A percentile compares a stretch with the other conserved stretches of the same genome.
phyloP scores from a whole-genome alignment of 129 eudicot genomes.

The Pseudognaphalium luteoalbum region DNA sequence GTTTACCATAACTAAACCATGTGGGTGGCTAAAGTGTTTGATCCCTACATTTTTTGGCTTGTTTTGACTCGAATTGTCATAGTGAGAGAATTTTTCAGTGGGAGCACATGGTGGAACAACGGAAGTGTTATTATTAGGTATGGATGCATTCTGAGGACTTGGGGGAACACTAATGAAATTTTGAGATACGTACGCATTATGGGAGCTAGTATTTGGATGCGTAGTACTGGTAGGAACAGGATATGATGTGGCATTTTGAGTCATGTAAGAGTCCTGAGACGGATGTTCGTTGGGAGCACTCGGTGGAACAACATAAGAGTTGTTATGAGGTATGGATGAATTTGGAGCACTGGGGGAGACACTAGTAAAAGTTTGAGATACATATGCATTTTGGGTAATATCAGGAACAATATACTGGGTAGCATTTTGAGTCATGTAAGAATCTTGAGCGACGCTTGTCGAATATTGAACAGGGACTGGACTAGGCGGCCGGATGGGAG shows the following conservation, averaged over 20 bases:
- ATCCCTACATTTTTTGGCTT: slow-evolving; percentile 11
- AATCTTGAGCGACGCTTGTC: slow-evolving; percentile 11
- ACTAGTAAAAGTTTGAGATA: slow-evolving; percentile 24
- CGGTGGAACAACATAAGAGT: slow-evolving; percentile 11
- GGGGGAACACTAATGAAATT: slow-evolving; percentile 4
- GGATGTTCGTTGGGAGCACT: slow-evolving; percentile 20
- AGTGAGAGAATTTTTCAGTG: background rate
- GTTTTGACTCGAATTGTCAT: slow-evolving; percentile 15
- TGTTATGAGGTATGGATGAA: slow-evolving; percentile 16
- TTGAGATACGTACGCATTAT: slow-evolving; percentile 24
- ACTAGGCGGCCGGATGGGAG: background rate
- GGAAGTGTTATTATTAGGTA: slow-evolving; percentile 3
- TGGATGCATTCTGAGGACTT: slow-evolving; percentile 4
- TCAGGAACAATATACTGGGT: background rate
- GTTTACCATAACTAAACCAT: slow-evolving; percentile 40
- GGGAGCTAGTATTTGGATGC: background rate
- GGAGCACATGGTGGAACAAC: slow-evolving; percentile 5
- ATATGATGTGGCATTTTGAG: background rate
- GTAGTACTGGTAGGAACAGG: background rate
- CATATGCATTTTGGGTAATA: slow-evolving; percentile 22
- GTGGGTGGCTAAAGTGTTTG: slow-evolving; percentile 56
- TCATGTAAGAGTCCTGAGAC: background rate
- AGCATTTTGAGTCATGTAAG: slow-evolving; percentile 28
- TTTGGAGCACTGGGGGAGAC: background rate
- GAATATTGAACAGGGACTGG: slow-evolving; percentile 4